Evolutionary conservation across 495 filamentous ascomycete species (phyloP).

Genomic region (Talaromyces borbonicus): DNA sequence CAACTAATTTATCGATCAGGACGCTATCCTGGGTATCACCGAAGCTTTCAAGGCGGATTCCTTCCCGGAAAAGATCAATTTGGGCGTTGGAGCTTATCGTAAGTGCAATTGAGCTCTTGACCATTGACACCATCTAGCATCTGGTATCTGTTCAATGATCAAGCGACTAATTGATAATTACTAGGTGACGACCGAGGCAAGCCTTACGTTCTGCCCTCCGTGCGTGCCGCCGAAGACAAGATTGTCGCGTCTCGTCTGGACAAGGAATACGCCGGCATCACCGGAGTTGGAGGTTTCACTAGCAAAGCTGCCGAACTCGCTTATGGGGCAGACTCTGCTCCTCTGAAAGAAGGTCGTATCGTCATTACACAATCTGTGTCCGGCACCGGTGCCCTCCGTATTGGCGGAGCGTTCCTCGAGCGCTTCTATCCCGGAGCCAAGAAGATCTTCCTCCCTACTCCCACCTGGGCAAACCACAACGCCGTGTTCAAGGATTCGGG

Average conservation of each 20-base stretch:
- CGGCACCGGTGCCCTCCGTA: constrained; percentile 88
- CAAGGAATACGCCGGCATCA: constrained; percentile 98
- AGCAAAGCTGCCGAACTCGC: constrained; percentile 83
- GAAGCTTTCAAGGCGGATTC: constrained; percentile 97
- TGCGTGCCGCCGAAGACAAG: constrained; percentile 79
- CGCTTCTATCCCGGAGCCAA: constrained; percentile 83
- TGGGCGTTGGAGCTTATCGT: constrained; percentile 60
- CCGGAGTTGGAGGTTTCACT: constrained; percentile 87
- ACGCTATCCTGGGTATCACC: constrained; percentile 93
- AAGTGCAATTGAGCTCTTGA: too few relatives aligned
- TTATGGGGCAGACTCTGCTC: constrained; percentile 70
- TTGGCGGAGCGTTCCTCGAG: constrained; percentile 86
- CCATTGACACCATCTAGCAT: too few relatives aligned
- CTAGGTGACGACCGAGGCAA: constrained; percentile 87
- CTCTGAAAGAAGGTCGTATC: constrained; percentile 66
- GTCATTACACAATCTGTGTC: constrained; percentile 97
- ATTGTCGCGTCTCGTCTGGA: constrained; percentile 66
- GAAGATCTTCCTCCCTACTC: constrained; percentile 89
- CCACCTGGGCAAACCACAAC: constrained; percentile 97
- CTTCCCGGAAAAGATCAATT: constrained; percentile 91
- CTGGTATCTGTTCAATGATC: too few relatives aligned
- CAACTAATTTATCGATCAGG: constrained; percentile 17
- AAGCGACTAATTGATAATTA: too few relatives aligned
- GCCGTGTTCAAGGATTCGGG: constrained; percentile 93
- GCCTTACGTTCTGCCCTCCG: constrained; percentile 93